Base-by-base conservation (phyloP, 345 rosid species). In the Ceriops tagal region DNA sequence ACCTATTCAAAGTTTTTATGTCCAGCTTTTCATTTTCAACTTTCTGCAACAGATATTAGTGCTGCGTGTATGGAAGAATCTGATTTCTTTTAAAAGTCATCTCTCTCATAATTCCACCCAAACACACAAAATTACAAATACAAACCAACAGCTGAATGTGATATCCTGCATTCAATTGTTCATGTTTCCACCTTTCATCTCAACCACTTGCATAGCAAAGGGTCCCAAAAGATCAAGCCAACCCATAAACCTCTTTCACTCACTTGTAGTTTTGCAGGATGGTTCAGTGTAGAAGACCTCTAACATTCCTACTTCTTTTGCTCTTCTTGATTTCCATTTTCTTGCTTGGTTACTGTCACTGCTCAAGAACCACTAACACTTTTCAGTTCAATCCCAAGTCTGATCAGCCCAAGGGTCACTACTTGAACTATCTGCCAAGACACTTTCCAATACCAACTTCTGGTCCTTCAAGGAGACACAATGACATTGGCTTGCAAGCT, bases 381-480 rank as follows among this genome's bases (percentile, higher is more conserved):
- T 84, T 89, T 75, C 71, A 77, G 51, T 27, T 74, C 43, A 80
- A 77, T 79, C 88, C 89, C 37, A 66, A 68, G 59, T 34, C 77
- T 32, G 63, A 70, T n/a, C 60, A 65, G n/a, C 15, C 67, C 75
- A 76, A 55, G 24, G 87, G 85, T 30, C 93, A 91, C 70, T 89
- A 89, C 87, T 64, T 81, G 62, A 90, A 89, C 59, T 88, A 79
- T 84, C 80, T 93, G 73, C 98, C 97, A 20, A 89, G 84, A 71
- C 90, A 85, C 73, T 79, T 91, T 1, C 98, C 97, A 0, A 78
- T 93, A 58, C 98, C 98, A 52, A 78, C 86, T 67, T 93, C 98
- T 49, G 98, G 88, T 66, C 98, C 98, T 67, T 93, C 98, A 64
- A 80, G 96, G 79, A 89, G 87, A 73, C 97, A 91, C 83, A 93